A percentile compares a stretch with the other conserved stretches of the same genome.
These are phyloP conservation scores for Xylariaceae sp. DNA, from an alignment of 2,329 filamentous ascomycete species.

Conservation along the genomic window DNA sequence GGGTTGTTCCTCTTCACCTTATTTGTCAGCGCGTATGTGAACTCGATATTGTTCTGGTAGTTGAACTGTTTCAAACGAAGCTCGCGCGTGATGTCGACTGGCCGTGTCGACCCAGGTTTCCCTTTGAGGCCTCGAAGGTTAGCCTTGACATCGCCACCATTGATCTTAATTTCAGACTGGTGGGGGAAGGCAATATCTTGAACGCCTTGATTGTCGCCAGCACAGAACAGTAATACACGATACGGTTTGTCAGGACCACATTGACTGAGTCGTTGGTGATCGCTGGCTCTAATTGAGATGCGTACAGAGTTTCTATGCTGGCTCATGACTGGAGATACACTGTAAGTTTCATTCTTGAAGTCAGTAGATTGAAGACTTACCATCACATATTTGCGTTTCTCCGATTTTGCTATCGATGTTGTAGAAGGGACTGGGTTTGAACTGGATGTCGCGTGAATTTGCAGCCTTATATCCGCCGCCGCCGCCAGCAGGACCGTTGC, in stretches of 20 bases:
- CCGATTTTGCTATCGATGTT: slow-evolving; percentile 63
- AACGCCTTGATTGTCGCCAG: slow-evolving; percentile 55
- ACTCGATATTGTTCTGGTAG: slow-evolving; percentile 73
- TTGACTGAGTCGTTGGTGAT: slow-evolving; percentile 47
- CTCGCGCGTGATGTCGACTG: slow-evolving; percentile 80
- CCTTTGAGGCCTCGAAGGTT: slow-evolving; percentile 95
- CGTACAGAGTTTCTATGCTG: slow-evolving; percentile 46
- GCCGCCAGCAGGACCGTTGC: slow-evolving; percentile 8
- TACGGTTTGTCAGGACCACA: slow-evolving; percentile 58
- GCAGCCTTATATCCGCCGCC: slow-evolving; percentile 5
- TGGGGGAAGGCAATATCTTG: slow-evolving; percentile 87
- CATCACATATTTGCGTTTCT: slow-evolving; percentile 63
- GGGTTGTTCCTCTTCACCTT: slow-evolving; percentile 57
- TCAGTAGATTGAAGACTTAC: slow-evolving; percentile 42
- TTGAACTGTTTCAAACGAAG: slow-evolving; percentile 63
- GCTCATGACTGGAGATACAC: slow-evolving; percentile 46
- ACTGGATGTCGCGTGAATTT: slow-evolving; percentile 24
- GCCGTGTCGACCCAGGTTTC: slow-evolving; percentile 89
- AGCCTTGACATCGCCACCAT: slow-evolving; percentile 82
- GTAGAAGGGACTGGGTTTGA: slow-evolving; percentile 83
- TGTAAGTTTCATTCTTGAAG: slow-evolving; percentile 4
- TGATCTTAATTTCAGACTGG: slow-evolving; percentile 89
- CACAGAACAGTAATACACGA: slow-evolving; percentile 80
- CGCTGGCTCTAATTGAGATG: slow-evolving; percentile 44
- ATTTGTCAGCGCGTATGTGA: slow-evolving; percentile 87